Conservation (phyloP, 768 basidiomycete genomes). For the Lentinula sp. region DNA sequence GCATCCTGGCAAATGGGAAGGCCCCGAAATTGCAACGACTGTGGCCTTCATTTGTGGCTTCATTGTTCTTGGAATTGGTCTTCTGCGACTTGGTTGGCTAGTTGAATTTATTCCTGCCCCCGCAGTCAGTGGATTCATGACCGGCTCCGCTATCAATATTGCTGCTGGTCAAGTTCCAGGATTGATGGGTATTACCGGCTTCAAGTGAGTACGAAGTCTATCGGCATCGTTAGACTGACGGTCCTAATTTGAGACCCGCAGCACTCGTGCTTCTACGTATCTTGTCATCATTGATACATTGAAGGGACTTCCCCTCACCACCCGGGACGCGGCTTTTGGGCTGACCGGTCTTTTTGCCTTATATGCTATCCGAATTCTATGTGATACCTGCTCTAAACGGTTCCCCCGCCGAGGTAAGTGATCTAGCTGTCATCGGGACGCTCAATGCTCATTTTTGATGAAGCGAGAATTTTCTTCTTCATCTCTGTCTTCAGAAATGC, state of each 20-base stretch:
- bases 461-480: constrained; percentile 74
- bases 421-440: neutral
- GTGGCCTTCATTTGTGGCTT: constrained; percentile 86
- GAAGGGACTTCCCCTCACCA: constrained; percentile 68
- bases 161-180: constrained; percentile 84
- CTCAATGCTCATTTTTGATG: constrained; percentile 1
- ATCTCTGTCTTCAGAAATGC: constrained; percentile 72
- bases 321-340: constrained; percentile 87
- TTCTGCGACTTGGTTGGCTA: constrained; percentile 88
- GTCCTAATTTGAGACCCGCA: constrained; percentile 20
- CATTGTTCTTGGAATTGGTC: constrained; percentile 84
- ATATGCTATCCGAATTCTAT: constrained; percentile 60
- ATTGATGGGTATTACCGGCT: constrained; percentile 80
- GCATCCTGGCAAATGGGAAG: constrained; percentile 52
- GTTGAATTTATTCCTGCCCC: constrained; percentile 91
- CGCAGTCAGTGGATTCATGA: constrained; percentile 91
- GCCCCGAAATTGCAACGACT: constrained; percentile 75
- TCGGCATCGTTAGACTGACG: neutral
- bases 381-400: constrained; percentile 41
- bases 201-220: constrained; percentile 50
- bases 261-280: constrained; percentile 83
- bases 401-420: constrained; percentile 58
- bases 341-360: constrained; percentile 65
- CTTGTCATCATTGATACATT: constrained; percentile 89
- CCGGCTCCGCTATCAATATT: constrained; percentile 94